Percentiles rank a stretch among this genome's conserved stretches.
Conservation (phyloP, 208 protist genomes). For the Acanthamoeba triangularis region DNA sequence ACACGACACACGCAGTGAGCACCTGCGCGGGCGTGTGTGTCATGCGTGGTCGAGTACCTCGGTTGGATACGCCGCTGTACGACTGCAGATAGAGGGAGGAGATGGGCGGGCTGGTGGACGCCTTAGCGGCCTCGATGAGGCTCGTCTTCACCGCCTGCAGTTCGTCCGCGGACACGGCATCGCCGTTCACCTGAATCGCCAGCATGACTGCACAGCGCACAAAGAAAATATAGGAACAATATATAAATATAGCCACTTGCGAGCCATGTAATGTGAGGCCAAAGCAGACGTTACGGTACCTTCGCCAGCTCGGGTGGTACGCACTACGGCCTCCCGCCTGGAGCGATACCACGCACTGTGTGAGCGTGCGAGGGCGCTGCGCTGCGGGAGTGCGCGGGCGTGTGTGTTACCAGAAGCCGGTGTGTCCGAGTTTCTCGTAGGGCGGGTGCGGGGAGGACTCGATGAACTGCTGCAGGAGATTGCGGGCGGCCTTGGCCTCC, state of each 20-base stretch:
- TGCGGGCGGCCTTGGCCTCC: conserved; percentile 60
- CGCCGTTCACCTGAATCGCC: background rate
- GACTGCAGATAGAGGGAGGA: conserved; percentile 33
- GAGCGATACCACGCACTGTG: background rate
- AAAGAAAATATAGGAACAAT: too few species aligned
- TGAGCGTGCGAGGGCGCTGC: background rate
- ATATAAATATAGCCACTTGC: too few species aligned
- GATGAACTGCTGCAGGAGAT: conserved; percentile 45
- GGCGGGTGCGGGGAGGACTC: conserved; percentile 10
- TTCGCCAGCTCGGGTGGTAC: conserved; percentile 1
- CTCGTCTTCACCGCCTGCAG: background rate
- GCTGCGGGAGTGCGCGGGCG: background rate
- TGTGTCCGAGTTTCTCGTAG: conserved; percentile 49
- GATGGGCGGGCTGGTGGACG: background rate
- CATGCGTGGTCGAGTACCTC: background rate
- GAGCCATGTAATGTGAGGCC: background rate
- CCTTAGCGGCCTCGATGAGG: background rate
- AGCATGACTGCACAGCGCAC: background rate
- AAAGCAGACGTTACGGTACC: background rate
- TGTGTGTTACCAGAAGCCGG: conserved; percentile 60
- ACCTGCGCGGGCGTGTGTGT: background rate
- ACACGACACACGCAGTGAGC: background rate
- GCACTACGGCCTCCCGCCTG: background rate
- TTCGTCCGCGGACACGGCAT: background rate
- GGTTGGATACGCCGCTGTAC: conserved; percentile 15